These are phyloP conservation scores for Phaeosphaeria sp. DNA, from an alignment of 2,329 filamentous ascomycete species.

Conservation along the genomic window DNA sequence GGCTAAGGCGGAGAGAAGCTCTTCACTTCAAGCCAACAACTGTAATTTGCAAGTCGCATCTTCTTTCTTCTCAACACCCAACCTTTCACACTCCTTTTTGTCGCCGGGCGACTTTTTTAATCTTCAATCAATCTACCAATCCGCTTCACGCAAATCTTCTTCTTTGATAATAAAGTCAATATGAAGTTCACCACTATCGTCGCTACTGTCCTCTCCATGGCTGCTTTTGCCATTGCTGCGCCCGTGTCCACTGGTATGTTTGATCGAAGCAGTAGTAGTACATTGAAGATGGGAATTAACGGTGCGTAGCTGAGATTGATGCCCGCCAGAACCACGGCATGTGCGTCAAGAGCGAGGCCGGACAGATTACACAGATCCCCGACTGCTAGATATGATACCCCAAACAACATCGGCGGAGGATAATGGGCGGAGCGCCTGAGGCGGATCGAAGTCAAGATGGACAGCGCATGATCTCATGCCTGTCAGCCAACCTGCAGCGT, in stretches of 20 bases:
- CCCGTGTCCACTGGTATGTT: conserved; percentile 36
- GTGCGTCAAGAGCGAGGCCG: conserved; percentile 37
- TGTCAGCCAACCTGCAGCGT: background rate
- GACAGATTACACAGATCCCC: conserved; percentile 27
- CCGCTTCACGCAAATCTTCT: conserved; percentile 3
- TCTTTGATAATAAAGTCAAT: conserved; percentile 14
- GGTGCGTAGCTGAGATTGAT: conserved; percentile 23
- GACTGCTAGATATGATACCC: conserved; percentile 30
- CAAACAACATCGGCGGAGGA: background rate
- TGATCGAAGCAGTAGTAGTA: background rate
- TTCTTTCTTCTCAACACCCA: conserved; percentile 29
- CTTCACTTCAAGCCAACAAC: conserved; percentile 20
- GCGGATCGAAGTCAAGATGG: background rate
- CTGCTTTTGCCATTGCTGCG: conserved; percentile 40
- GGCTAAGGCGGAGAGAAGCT: conserved; percentile 17
- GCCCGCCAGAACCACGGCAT: conserved; percentile 46
- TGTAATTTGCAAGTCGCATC: conserved; percentile 21
- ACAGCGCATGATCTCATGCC: background rate
- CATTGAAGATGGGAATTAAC: conserved; percentile 12
- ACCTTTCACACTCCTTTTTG: conserved; percentile 15
- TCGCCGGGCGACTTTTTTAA: conserved; percentile 42
- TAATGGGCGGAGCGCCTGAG: background rate
- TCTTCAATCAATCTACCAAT: background rate
- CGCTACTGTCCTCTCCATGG: conserved; percentile 45
- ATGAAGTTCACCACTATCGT: conserved; percentile 46